Evolutionary conservation across 768 basidiomycete species (phyloP).

Genomic region (Macrolepiota dolichaula): DNA sequence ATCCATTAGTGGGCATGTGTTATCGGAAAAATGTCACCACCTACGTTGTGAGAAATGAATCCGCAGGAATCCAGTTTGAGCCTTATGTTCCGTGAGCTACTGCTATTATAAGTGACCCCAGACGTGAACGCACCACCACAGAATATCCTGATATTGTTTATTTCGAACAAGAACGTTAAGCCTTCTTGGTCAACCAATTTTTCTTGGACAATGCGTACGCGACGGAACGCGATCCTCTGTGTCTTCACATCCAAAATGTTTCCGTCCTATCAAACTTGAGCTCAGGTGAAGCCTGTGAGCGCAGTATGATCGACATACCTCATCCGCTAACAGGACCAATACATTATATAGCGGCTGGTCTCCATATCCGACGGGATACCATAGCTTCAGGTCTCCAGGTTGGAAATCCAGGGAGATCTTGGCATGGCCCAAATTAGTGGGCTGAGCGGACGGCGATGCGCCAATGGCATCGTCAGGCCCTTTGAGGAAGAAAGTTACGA

Average conservation of each 20-base stretch:
- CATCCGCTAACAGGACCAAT: constrained; percentile 49
- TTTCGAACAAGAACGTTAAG: constrained; percentile 82
- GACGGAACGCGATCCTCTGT: constrained; percentile 74
- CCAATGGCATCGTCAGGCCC: constrained; percentile 45
- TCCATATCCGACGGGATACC: constrained; percentile 88
- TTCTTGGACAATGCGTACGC: constrained; percentile 79
- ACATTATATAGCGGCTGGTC: constrained; percentile 74
- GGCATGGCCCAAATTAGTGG: constrained; percentile 31
- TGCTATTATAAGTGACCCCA: not conserved
- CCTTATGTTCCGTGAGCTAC: constrained; percentile 32
- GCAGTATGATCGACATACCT: constrained; percentile 34
- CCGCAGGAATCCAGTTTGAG: constrained; percentile 94
- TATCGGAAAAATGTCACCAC: constrained; percentile 19
- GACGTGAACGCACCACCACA: constrained; percentile 58
- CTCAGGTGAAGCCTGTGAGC: not conserved
- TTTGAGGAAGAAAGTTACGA: constrained; percentile 47
- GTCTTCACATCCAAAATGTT: constrained; percentile 48
- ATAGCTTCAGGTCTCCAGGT: constrained; percentile 62
- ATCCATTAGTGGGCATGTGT: not conserved
- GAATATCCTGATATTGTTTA: constrained; percentile 87
- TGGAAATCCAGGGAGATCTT: constrained; percentile 46
- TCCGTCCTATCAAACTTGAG: constrained; percentile 34
- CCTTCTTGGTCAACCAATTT: constrained; percentile 73
- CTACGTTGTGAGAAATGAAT: constrained; percentile 84
- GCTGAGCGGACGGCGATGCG: constrained; percentile 32